Base-by-base conservation (phyloP, 148 eudicot species). In the Fagopyrum tataricum region DNA sequence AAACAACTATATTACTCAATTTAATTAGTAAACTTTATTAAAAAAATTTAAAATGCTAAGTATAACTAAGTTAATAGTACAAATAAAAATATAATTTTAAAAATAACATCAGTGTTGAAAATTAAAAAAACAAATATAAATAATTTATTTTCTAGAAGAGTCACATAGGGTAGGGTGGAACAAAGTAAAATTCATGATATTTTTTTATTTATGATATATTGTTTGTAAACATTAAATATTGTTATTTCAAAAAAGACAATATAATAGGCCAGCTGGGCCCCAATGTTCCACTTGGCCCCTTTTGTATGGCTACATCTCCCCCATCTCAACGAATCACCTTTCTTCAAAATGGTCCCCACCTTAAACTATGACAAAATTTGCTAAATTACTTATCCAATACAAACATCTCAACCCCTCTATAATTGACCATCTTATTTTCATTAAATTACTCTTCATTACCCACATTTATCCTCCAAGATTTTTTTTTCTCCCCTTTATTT, bases 401-500 rank as follows among this genome's bases (percentile, higher is more conserved):
- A 24, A 59, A 11, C 39, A 23, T 39, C 66, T 59, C 39, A 20
- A 21, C 2, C 39, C 39, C 39, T 23, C 20, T 59, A 24, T n/a
- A 59, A 59, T 24, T 24, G 12, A 24, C 37, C 62, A 7, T 10
- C 62, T 20, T 12, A 56, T 6, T 56, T 56, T 0, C 62, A 59
- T 24, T 23, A 10, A 59, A 59, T 59, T 59, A 59, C 66, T 10
- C 40, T 59, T 31, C 10, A 59, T 69, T 10, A 69, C 48, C 72
- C 72, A 20, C 21, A 21, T 41, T 31, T 12, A 13, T 18, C 62
- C 2, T 12, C 1, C 5, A 59, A 59, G 66, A 59, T 59, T 59
- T 39, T 15, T 56, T 24, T 59, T 59, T 11, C 14, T 3, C 39
- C 39, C 37, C 37, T 4, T 52, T 52, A 59, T 39, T 59, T 24